A percentile compares a stretch with the other conserved stretches of the same genome.
These are phyloP conservation scores for Paecilomyces sp. DNA, from an alignment of 2,329 filamentous ascomycete genomes.

Conservation along the genomic window DNA sequence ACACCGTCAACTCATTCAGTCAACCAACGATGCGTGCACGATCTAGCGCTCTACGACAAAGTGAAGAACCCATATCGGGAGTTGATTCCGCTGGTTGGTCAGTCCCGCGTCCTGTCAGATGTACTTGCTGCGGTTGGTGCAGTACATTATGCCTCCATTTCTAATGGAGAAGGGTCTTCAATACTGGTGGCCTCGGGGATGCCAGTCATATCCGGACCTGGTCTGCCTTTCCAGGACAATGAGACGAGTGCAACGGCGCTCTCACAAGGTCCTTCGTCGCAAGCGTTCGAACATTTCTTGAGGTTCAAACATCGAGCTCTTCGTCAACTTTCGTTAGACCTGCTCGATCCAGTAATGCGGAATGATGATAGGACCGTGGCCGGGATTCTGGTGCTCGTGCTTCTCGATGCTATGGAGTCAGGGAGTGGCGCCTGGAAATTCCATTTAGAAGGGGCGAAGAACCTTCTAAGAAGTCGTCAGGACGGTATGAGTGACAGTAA, in stretches of 20 bases:
- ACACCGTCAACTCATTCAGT: slow-evolving; percentile 12
- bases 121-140: slow-evolving; percentile 43
- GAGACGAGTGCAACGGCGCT: slow-evolving; percentile 23
- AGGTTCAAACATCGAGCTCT: slow-evolving; percentile 44
- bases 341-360: slow-evolving; percentile 19
- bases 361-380: slow-evolving; percentile 39
- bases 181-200: slow-evolving; percentile 25
- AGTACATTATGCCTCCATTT: slow-evolving; percentile 39
- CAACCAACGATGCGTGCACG: slow-evolving; percentile 33
- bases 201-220: slow-evolving; percentile 7
- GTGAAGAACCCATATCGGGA: slow-evolving; percentile 43
- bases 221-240: slow-evolving; percentile 17
- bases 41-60: slow-evolving; percentile 42
- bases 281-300: slow-evolving; percentile 33
- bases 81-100: slow-evolving; percentile 38
- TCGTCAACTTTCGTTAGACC: slow-evolving; percentile 30
- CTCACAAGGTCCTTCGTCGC: slow-evolving; percentile 24
- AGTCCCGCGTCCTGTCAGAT: slow-evolving; percentile 39
- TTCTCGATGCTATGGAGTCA: slow-evolving; percentile 45
- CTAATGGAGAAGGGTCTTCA: slow-evolving; percentile 24
- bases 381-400: slow-evolving; percentile 42
- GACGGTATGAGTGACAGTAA: slow-evolving; percentile 8
- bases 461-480: slow-evolving; percentile 35
- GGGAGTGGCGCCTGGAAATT: slow-evolving; percentile 46
- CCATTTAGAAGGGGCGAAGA: slow-evolving; percentile 45